phyloP scores from a whole-genome alignment of 345 rosid species.

The Xanthoceras sorbifolium region DNA sequence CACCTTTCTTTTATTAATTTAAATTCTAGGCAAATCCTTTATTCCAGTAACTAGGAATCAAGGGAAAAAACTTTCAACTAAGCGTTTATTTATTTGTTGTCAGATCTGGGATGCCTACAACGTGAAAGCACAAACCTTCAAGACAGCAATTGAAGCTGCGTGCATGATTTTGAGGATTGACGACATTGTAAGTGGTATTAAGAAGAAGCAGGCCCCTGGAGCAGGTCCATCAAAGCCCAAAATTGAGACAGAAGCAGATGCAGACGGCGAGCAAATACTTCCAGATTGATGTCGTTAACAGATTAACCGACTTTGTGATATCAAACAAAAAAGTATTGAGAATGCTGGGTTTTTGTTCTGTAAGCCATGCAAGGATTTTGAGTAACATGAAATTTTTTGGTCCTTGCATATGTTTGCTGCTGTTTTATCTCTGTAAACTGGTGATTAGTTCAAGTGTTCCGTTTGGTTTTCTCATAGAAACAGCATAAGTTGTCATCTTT shows the following conservation, averaged over 20 bases:
- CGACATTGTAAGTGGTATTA: constrained; percentile 96
- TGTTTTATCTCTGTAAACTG: constrained; percentile 7
- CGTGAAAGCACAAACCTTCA: constrained; percentile 92
- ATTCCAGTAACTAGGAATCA: not conserved
- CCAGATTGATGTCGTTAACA: constrained; percentile 52
- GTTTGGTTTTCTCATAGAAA: not conserved
- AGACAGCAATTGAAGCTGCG: constrained; percentile 92
- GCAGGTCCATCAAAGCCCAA: constrained; percentile 66
- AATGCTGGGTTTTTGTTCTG: not conserved
- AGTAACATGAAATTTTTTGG: not conserved
- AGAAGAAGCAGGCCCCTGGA: constrained; percentile 92
- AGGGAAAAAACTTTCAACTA: not conserved
- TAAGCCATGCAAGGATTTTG: not conserved
- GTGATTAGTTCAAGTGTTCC: constrained; percentile 4
- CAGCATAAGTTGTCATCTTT: not conserved
- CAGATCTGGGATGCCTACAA: constrained; percentile 98
- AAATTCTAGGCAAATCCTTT: not conserved
- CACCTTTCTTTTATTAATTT: too few relatives aligned
- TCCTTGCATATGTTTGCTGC: not conserved
- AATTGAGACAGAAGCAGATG: constrained; percentile 91
- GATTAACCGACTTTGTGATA: too few relatives aligned
- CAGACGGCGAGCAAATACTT: constrained; percentile 86
- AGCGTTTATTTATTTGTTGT: not conserved
- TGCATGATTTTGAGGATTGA: constrained; percentile 95
- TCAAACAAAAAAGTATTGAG: not conserved